phyloP scores from a whole-genome alignment of 768 basidiomycete species.

The Pleurotus pulmonarius region DNA sequence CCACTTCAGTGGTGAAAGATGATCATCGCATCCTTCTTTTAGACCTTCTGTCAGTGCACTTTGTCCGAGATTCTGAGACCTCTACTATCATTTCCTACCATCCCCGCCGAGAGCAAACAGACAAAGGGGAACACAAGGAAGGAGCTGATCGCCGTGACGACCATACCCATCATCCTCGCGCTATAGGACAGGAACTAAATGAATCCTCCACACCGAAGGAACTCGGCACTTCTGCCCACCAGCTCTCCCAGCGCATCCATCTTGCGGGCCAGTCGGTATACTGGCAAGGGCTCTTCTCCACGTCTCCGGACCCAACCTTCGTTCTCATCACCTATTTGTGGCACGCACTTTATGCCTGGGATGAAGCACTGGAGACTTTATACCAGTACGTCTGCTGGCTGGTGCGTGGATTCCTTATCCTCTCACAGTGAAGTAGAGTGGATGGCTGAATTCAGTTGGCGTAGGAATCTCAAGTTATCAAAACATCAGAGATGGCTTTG shows the following conservation, averaged over 20 bases:
- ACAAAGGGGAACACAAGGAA: not conserved
- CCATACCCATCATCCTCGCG: not conserved
- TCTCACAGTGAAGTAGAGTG: not conserved
- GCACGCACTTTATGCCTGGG: slow-evolving; percentile 63
- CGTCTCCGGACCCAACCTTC: slow-evolving; percentile 51
- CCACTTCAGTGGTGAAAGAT: slow-evolving; percentile 3
- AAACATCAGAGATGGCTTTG: slow-evolving; percentile 35
- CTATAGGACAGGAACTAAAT: not conserved
- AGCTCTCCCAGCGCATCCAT: slow-evolving; percentile 43
- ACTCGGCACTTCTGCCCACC: slow-evolving; percentile 29
- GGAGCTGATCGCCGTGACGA: not conserved
- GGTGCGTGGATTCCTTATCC: slow-evolving; percentile 25
- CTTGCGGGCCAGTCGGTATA: slow-evolving; percentile 45
- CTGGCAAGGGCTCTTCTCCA: slow-evolving; percentile 38
- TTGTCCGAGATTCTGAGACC: slow-evolving; percentile 37
- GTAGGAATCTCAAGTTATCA: slow-evolving; percentile 48
- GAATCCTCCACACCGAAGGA: not conserved
- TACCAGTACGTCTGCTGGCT: slow-evolving; percentile 47
- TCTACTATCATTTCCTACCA: slow-evolving; percentile 52
- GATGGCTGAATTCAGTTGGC: not conserved
- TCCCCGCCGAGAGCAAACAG: slow-evolving; percentile 19
- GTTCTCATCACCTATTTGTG: slow-evolving; percentile 51
- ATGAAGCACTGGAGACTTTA: slow-evolving; percentile 51
- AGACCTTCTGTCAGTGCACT: slow-evolving; percentile 46
- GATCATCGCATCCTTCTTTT: slow-evolving; percentile 32